A percentile compares a stretch with the other conserved stretches of the same genome.
These are phyloP conservation scores for Prinsepia uniflora DNA, from an alignment of 306 rosid genomes.

Conservation along the genomic window DNA sequence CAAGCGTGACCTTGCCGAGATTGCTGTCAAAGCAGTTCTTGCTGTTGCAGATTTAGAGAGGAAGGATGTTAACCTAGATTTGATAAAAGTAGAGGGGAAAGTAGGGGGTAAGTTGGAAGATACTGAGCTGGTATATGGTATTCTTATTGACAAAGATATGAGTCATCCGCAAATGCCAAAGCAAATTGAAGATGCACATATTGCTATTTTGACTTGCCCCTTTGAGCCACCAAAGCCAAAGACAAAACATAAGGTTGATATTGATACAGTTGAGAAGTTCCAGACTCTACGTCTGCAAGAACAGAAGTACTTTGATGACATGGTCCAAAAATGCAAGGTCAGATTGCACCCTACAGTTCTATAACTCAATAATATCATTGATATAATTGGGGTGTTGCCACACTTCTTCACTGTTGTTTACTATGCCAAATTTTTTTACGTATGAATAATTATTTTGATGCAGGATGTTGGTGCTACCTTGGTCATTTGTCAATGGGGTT, in stretches of 20 bases:
- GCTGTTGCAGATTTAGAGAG: not conserved
- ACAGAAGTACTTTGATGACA: not conserved
- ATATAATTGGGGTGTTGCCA: too few species aligned
- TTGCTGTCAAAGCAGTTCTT: slow-evolving; percentile 34
- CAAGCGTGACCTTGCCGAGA: slow-evolving; percentile 91
- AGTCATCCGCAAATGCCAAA: slow-evolving; percentile 99
- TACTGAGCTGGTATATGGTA: slow-evolving; percentile 89
- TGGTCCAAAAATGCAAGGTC: slow-evolving; percentile 8
- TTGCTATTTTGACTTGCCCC: slow-evolving; percentile 96
- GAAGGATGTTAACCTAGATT: not conserved
- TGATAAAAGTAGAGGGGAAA: slow-evolving; percentile 92
- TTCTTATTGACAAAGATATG: slow-evolving; percentile 93
- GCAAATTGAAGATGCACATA: slow-evolving; percentile 82
- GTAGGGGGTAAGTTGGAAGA: slow-evolving; percentile 98
- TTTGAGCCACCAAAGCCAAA: slow-evolving; percentile 99
- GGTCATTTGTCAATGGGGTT: slow-evolving; percentile 97
- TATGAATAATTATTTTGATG: not conserved
- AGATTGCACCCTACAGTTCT: not conserved
- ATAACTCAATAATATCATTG: too few species aligned
- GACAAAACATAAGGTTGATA: slow-evolving; percentile 99
- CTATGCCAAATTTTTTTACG: not conserved
- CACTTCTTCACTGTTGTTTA: too few species aligned
- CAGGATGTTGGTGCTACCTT: slow-evolving; percentile 82
- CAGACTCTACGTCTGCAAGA: not conserved
- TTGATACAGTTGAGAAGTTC: not conserved